Conservation (phyloP, 148 eudicot genomes). For the Rhododendron molle region DNA sequence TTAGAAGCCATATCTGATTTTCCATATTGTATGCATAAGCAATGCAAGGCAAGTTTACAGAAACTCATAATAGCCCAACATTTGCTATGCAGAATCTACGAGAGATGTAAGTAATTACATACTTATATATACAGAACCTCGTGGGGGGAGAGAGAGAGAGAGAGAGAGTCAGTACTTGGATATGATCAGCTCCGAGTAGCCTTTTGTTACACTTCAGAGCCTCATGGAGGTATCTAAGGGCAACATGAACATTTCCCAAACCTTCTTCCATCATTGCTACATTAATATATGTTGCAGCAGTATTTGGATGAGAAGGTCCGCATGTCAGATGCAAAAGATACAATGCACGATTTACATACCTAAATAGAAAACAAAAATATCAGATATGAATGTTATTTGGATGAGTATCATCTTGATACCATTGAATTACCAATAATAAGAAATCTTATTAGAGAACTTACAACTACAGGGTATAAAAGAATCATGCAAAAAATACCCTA, state of each 20-base stretch:
- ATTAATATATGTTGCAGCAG: slow-evolving; percentile 98
- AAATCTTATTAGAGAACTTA: background rate
- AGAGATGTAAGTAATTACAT: background rate
- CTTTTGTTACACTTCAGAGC: slow-evolving; percentile 96
- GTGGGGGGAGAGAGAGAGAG: background rate
- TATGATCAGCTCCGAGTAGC: slow-evolving; percentile 98
- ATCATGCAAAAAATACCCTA: background rate
- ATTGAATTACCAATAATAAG: background rate
- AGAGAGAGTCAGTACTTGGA: slow-evolving; percentile 58
- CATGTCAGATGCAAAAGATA: slow-evolving; percentile 96
- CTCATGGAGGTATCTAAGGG: slow-evolving; percentile 97
- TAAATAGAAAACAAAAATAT: slow-evolving; percentile 19
- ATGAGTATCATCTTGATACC: background rate
- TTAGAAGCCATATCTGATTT: background rate
- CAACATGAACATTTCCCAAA: slow-evolving; percentile 96
- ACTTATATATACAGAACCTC: background rate
- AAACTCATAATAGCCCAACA: too few relatives aligned
- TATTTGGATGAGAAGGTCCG: slow-evolving; percentile 99
- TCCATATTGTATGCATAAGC: background rate
- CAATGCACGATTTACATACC: slow-evolving; percentile 96
- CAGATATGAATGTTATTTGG: background rate
- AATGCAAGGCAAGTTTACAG: background rate
- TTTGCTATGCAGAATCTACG: background rate
- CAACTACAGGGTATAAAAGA: background rate
- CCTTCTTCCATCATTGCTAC: slow-evolving; percentile 99